Percentiles rank a stretch among this genome's conserved stretches.
Conservation (phyloP, 2,329 filamentous ascomycete species). For the Stenocarpella maydis region DNA sequence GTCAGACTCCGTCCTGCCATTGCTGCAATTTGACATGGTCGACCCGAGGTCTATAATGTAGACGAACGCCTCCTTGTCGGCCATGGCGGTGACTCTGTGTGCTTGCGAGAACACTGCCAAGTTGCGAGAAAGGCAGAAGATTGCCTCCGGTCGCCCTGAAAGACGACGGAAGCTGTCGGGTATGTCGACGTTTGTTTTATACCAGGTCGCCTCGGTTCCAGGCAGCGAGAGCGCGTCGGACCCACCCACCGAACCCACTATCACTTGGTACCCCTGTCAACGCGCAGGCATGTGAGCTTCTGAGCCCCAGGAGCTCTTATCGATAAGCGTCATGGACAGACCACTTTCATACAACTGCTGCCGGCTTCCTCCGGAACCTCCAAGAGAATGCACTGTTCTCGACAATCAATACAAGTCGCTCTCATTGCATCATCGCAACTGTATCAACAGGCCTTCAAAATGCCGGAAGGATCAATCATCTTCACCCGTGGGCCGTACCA, state of each 20-base stretch:
- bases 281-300: conserved; percentile 33
- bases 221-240: conserved; percentile 33
- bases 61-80: conserved; percentile 90
- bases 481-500: conserved; percentile 77
- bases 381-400: not conserved
- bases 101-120: not conserved
- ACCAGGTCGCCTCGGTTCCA: conserved; percentile 27
- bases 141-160: not conserved
- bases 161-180: not conserved
- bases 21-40: conserved; percentile 79
- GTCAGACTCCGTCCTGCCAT: conserved; percentile 78
- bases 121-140: not conserved
- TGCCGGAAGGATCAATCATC: conserved; percentile 59
- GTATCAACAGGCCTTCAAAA: conserved; percentile 43
- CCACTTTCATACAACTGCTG: not conserved
- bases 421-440: not conserved
- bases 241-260: too few relatives aligned
- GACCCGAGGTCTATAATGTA: conserved; percentile 89
- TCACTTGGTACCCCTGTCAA: conserved; percentile 20
- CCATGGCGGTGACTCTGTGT: conserved; percentile 64
- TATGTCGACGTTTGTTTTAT: not conserved
- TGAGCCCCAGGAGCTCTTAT: conserved; percentile 18
- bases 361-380: not conserved
- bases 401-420: not conserved
- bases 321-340: conserved; percentile 29